Percentiles rank a stretch among this genome's conserved stretches.
Conservation (phyloP, 208 protist genomes). For the Leishmania aethiopica region DNA sequence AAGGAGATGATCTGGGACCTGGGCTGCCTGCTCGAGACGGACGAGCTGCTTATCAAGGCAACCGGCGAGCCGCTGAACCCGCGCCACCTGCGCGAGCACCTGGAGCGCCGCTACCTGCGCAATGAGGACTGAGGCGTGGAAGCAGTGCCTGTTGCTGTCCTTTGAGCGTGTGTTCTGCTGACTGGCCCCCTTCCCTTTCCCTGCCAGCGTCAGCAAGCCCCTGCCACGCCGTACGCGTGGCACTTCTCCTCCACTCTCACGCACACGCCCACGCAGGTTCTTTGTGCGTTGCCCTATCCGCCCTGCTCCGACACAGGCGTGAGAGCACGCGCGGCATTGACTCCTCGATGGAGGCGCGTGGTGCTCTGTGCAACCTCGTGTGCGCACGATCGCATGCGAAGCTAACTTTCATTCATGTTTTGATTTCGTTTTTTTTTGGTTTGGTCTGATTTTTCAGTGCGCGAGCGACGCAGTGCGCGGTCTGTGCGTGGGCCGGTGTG, state of each 20-base stretch:
- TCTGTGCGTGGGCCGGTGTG: no score
- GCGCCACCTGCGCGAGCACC: conserved; percentile 66
- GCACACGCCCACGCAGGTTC: background rate
- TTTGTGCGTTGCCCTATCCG: background rate
- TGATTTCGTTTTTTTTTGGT: no score
- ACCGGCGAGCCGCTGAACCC: conserved; percentile 72
- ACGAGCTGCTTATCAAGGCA: conserved; percentile 70
- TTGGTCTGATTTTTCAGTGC: no score
- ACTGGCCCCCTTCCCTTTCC: background rate
- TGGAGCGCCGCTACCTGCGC: conserved; percentile 72
- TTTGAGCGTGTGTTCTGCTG: background rate
- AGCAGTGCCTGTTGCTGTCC: background rate
- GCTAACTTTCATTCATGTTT: no score
- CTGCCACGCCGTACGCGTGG: background rate
- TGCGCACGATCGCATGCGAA: no score
- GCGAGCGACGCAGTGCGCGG: no score
- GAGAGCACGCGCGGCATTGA: no score
- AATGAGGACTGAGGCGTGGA: conserved; percentile 23
- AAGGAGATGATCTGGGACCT: conserved; percentile 65
- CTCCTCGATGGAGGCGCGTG: no score
- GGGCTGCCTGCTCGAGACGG: conserved; percentile 47
- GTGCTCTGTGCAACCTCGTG: no score
- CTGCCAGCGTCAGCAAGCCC: background rate
- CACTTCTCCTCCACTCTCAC: background rate
- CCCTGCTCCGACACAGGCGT: no score